phyloP scores from a whole-genome alignment of 2,329 filamentous ascomycete genomes.

The Cordyceps farinosa region DNA sequence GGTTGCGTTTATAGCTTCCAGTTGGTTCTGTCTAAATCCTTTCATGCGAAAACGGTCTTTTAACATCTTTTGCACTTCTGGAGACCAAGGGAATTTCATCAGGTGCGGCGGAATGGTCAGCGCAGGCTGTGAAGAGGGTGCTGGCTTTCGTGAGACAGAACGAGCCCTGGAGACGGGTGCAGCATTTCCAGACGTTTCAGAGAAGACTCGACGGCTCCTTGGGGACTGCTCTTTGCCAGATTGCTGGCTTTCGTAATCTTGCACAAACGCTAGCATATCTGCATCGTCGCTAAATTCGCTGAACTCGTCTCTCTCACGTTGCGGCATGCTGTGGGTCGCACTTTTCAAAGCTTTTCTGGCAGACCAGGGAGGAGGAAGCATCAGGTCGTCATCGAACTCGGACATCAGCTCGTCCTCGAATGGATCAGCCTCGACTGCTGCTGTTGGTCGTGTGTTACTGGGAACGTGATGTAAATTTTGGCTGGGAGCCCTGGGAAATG shows the following conservation, averaged over 20 bases:
- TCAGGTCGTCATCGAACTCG: slow-evolving; percentile 30
- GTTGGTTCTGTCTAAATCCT: slow-evolving; percentile 85
- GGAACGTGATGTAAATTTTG: neutral
- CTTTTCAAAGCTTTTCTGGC: slow-evolving; percentile 5
- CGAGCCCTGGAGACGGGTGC: slow-evolving; percentile 31
- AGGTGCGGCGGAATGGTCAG: slow-evolving; percentile 46
- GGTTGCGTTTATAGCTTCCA: slow-evolving; percentile 94
- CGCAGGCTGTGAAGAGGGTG: slow-evolving; percentile 22
- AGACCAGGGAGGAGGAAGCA: slow-evolving; percentile 16
- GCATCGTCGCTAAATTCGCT: slow-evolving; percentile 50
- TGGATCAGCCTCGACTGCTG: neutral
- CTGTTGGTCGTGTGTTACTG: neutral
- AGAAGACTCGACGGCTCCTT: slow-evolving; percentile 37
- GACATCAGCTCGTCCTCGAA: slow-evolving; percentile 28
- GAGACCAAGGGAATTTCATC: slow-evolving; percentile 76
- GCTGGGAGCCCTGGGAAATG: slow-evolving; percentile 27
- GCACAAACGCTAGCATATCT: slow-evolving; percentile 50
- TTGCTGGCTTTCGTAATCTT: slow-evolving; percentile 46
- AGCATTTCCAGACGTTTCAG: slow-evolving; percentile 48
- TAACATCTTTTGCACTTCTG: slow-evolving; percentile 75
- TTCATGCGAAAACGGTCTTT: slow-evolving; percentile 79
- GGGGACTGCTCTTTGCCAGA: slow-evolving; percentile 25
- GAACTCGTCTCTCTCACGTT: slow-evolving; percentile 33
- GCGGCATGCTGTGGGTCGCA: neutral
- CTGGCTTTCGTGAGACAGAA: slow-evolving; percentile 29